Evolutionary conservation across 495 filamentous ascomycete species (phyloP), one percentile per base, ranked within the genome.

Genomic region (Thermochaetoides thermophila): DNA sequence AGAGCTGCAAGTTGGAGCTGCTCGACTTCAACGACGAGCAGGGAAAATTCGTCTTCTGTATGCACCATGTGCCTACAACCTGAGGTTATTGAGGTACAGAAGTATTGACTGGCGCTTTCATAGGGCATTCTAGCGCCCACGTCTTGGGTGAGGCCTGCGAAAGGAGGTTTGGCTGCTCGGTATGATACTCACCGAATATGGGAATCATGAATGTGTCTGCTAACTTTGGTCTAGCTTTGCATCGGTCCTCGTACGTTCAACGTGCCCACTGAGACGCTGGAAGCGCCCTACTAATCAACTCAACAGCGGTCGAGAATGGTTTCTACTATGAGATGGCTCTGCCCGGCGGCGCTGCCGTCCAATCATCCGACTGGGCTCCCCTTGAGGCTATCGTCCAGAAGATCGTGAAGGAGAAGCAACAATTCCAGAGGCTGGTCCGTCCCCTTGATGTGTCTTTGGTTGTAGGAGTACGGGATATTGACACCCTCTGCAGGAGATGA

Each of bases 291-390:
- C 33, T 35, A 8, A 39, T 19, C 14, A 3, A 17, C 31, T 19
- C 33, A 18, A 31, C 32, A 35, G 20, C 49, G 15, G 51, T 83
- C 20, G 75, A 86, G 10, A 77, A 86, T 56, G 89, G 91, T 22
- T 97, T 96, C 69, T 96, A 91, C 66, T 96, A 96, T 56, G 87
- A 97, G 50, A 94, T 96, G 85, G 77, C 75, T 11, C 69, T 94
- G 14, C 77, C 78, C 16, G 79, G 73, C 16, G 72, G 70, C 45
- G 74, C 70, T 31, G 75, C 76, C 22, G 85, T 97, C 16, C 66
- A 68, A 34, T 60, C 73, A 32, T 55, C 63, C 27, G 89, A 97
- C 50, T 84, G 81, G 71, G 68, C 78, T 36, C 72, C 82, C 0
- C 59, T 97, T 22, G 84, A 91, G 52, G 76, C 57, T 33, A 73